These are phyloP conservation scores for Kondoa subrosea DNA, from an alignment of 768 basidiomycete species.

Conservation along the genomic window DNA sequence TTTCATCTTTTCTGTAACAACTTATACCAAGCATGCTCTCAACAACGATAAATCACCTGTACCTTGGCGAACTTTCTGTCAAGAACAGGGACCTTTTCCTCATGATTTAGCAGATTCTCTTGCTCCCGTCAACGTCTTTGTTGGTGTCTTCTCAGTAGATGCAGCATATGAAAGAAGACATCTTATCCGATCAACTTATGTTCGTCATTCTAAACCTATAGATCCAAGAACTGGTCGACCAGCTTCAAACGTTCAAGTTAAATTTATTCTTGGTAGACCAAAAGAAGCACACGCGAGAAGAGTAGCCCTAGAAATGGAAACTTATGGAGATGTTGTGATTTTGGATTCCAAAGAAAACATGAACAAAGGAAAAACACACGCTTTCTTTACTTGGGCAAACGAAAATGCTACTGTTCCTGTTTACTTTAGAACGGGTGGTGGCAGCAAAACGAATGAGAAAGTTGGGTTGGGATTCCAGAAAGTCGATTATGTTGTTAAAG, in stretches of 20 bases:
- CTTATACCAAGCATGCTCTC: slow-evolving; percentile 74
- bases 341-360: slow-evolving; percentile 58
- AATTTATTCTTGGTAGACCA: slow-evolving; percentile 77
- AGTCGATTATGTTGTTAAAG: slow-evolving; percentile 83
- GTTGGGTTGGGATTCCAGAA: slow-evolving; percentile 51
- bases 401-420: slow-evolving; percentile 67
- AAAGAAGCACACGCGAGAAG: slow-evolving; percentile 59
- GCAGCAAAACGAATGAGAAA: slow-evolving; percentile 16
- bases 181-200: slow-evolving; percentile 76
- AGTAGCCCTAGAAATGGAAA: slow-evolving; percentile 74
- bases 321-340: slow-evolving; percentile 61
- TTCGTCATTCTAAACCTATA: slow-evolving; percentile 54
- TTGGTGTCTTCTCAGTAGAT: slow-evolving; percentile 83
- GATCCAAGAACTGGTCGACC: slow-evolving; percentile 51
- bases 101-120: slow-evolving; percentile 54
- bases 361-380: slow-evolving; percentile 84
- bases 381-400: slow-evolving; percentile 84
- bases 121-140: slow-evolving; percentile 65
- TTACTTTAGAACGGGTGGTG: slow-evolving; percentile 18
- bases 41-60: slow-evolving; percentile 91
- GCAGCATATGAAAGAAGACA: slow-evolving; percentile 66
- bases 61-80: slow-evolving; percentile 87
- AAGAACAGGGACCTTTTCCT: slow-evolving; percentile 46
- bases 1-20: slow-evolving; percentile 66
- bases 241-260: slow-evolving; percentile 57